These are phyloP conservation scores for Emericellopsis terricola DNA, from an alignment of 495 filamentous ascomycete species.

Conservation along the genomic window DNA sequence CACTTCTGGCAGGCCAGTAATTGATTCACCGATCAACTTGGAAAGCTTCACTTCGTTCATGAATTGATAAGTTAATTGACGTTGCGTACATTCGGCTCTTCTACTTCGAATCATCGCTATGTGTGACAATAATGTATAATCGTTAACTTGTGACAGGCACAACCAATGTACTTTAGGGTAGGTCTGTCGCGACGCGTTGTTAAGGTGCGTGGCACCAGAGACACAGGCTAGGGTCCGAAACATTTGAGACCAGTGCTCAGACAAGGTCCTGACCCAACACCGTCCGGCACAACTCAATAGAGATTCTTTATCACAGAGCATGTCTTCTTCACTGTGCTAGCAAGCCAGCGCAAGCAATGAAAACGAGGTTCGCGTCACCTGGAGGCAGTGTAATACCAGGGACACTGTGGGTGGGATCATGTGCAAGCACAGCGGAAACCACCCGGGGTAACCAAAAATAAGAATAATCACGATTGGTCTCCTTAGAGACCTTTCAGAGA, in stretches of 20 bases:
- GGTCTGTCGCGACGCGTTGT: not conserved
- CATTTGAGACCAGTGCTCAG: too few species aligned
- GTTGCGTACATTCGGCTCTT: too few species aligned
- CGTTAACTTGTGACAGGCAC: too few species aligned
- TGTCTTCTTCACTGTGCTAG: constrained; percentile 13
- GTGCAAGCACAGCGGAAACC: constrained; percentile 32
- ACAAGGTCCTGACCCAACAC: not conserved
- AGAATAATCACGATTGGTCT: constrained; percentile 63
- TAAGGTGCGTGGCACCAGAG: not conserved
- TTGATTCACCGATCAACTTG: too few species aligned
- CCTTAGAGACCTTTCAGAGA: constrained; percentile 47
- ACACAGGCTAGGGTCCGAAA: too few species aligned
- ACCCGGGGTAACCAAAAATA: constrained; percentile 48
- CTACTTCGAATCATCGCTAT: not conserved
- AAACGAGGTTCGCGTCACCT: constrained; percentile 12
- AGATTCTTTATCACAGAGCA: not conserved
- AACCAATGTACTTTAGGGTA: not conserved
- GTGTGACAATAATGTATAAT: not conserved
- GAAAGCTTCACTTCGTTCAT: too few species aligned
- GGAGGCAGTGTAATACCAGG: constrained; percentile 16
- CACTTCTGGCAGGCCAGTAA: too few species aligned
- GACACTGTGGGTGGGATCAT: constrained; percentile 11
- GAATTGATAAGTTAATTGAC: too few species aligned
- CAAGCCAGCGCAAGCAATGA: constrained; percentile 11
- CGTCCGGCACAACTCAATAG: too few species aligned